Evolutionary conservation across 148 eudicot species (phyloP).

Genomic region (Suaeda aralocaspica): DNA sequence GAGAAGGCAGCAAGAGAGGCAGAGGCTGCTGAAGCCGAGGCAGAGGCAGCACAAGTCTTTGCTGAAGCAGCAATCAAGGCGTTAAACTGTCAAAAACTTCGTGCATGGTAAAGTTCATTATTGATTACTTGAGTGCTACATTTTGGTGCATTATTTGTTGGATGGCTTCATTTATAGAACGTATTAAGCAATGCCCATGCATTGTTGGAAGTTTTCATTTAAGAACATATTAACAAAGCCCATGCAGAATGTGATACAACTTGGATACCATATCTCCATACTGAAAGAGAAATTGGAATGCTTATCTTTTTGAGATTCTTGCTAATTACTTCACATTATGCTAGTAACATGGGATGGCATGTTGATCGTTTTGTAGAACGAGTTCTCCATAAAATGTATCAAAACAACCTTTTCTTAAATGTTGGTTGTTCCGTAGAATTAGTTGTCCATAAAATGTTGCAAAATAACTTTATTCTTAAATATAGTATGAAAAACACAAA

Average conservation of each 20-base stretch:
- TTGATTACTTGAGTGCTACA: slow-evolving; percentile 2
- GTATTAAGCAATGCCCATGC: background rate
- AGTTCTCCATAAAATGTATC: too few species aligned
- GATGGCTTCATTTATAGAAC: background rate
- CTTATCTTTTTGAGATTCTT: background rate
- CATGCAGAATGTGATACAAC: too few species aligned
- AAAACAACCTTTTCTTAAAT: too few species aligned
- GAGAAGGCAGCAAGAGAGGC: slow-evolving; percentile 83
- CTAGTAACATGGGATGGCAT: too few species aligned
- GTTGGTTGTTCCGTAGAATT: too few species aligned
- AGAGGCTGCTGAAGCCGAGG: slow-evolving; percentile 76
- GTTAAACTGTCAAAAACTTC: slow-evolving; percentile 36
- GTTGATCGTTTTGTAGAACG: too few species aligned
- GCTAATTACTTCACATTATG: background rate
- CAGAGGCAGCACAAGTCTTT: slow-evolving; percentile 60
- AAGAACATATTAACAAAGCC: too few species aligned
- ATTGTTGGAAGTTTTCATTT: too few species aligned
- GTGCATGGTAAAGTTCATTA: slow-evolving; percentile 37
- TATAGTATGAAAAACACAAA: too few species aligned
- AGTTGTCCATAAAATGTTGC: too few species aligned
- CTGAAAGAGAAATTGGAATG: background rate
- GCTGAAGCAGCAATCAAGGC: slow-evolving; percentile 61
- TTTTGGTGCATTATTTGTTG: slow-evolving; percentile 9
- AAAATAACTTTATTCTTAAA: too few species aligned
- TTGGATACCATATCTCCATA: background rate